Conservation (phyloP, 805 yeast genomes). For the Lipomyces chichibuensis region DNA sequence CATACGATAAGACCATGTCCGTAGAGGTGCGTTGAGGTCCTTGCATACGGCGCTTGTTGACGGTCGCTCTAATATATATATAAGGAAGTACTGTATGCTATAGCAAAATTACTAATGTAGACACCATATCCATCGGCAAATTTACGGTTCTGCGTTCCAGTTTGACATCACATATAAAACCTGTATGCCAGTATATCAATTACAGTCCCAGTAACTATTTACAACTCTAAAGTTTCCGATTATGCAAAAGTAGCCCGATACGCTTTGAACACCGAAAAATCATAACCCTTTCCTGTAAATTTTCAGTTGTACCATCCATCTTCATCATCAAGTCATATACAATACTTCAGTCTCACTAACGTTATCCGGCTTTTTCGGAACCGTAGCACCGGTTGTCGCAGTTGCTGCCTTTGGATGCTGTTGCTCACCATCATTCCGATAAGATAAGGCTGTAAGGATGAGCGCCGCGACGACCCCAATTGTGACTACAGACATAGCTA, state of each 20-base stretch:
- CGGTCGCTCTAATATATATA: too few relatives aligned
- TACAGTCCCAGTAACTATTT: not conserved
- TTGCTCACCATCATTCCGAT: constrained; percentile 19
- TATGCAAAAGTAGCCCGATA: not conserved
- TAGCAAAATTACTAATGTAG: not conserved
- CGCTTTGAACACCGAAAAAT: not conserved
- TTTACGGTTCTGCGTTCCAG: too few relatives aligned
- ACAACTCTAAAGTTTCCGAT: not conserved
- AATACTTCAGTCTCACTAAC: not conserved
- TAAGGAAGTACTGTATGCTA: not conserved
- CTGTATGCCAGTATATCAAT: not conserved
- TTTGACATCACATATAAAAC: not conserved
- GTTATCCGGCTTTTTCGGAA: constrained; percentile 3
- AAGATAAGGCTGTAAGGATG: constrained; percentile 24
- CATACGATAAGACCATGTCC: too few relatives aligned
- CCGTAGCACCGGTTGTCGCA: constrained; percentile 10
- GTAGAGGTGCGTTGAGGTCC: too few relatives aligned
- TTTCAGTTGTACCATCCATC: not conserved
- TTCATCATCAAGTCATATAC: not conserved
- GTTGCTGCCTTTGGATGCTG: constrained; percentile 6
- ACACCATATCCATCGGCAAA: too few relatives aligned
- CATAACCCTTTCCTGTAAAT: not conserved
- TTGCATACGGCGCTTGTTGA: too few relatives aligned
- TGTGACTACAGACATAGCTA: constrained; percentile 15
- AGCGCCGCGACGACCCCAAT: constrained; percentile 31